Evolutionary conservation across 257 asterid species (phyloP).

Genomic region (Nicotiana knightiana): DNA sequence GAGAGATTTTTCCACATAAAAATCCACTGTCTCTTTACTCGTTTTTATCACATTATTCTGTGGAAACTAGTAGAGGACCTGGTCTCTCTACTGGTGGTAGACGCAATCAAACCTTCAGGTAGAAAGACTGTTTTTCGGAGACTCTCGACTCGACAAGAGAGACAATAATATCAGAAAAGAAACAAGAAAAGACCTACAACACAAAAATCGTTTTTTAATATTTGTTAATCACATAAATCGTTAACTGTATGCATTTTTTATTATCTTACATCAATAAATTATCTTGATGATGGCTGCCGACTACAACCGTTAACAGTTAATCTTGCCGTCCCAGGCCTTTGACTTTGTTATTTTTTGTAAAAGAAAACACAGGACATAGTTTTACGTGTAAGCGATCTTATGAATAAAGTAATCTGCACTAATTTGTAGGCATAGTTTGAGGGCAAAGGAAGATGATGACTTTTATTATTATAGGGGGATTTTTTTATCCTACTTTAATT

Average conservation of each 20-base stretch:
- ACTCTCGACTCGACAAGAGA: no score
- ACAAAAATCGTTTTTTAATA: no score
- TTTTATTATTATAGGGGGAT: background rate
- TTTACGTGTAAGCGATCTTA: slow-evolving; percentile 12
- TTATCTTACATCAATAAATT: background rate
- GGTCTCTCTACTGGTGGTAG: no score
- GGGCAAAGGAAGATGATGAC: slow-evolving; percentile 31
- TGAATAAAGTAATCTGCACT: background rate
- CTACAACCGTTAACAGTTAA: slow-evolving; percentile 1
- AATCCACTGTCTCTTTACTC: no score
- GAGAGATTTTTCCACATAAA: no score
- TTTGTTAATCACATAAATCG: background rate
- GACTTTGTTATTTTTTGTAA: slow-evolving; percentile 21
- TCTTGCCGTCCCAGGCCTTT: slow-evolving; percentile 13
- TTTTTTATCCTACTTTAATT: background rate
- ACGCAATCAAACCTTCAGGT: no score
- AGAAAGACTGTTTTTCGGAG: no score
- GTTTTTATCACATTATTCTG: no score
- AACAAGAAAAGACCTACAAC: no score
- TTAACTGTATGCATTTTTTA: background rate
- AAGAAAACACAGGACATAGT: slow-evolving; percentile 23
- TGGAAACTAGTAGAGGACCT: no score
- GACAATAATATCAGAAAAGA: no score
- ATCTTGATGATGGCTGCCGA: slow-evolving; percentile 16
- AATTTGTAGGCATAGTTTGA: slow-evolving; percentile 32